These are phyloP conservation scores for Pyrenula massariospora DNA, from an alignment of 495 filamentous ascomycete genomes.

Conservation along the genomic window DNA sequence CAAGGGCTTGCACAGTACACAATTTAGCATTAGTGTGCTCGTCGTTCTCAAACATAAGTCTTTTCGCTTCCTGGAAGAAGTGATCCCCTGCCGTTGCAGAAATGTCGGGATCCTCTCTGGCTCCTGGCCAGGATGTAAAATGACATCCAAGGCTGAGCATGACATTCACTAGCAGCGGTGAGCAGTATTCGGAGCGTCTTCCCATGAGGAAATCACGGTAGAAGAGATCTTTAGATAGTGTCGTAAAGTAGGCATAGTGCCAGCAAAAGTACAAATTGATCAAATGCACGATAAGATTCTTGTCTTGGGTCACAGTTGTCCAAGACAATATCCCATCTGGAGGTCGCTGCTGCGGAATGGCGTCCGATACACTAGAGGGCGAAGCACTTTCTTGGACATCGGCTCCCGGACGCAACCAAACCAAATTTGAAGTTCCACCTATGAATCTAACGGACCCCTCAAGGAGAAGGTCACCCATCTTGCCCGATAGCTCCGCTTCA, in stretches of 20 bases:
- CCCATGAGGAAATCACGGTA: conserved; percentile 74
- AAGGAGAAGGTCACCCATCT: conserved; percentile 86
- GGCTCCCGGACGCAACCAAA: conserved; percentile 55
- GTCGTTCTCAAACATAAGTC: conserved; percentile 79
- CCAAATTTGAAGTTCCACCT: conserved; percentile 87
- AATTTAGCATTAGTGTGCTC: conserved; percentile 84
- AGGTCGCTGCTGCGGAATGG: conserved; percentile 26
- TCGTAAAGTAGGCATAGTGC: conserved; percentile 97
- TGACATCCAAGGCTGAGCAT: conserved; percentile 96
- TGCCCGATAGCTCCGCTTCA: conserved; percentile 77
- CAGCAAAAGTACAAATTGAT: conserved; percentile 97
- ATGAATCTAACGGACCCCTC: conserved; percentile 89
- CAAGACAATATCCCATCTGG: conserved; percentile 58
- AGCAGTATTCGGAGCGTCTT: conserved; percentile 60
- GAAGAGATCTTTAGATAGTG: conserved; percentile 80
- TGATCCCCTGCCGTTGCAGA: conserved; percentile 87
- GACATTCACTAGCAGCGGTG: conserved; percentile 80
- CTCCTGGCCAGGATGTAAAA: conserved; percentile 68
- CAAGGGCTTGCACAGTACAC: conserved; percentile 90
- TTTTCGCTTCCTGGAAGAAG: conserved; percentile 92
- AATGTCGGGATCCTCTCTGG: conserved; percentile 56
- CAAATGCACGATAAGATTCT: conserved; percentile 70
- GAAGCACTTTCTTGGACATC: conserved; percentile 36
- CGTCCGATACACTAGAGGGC: conserved; percentile 16
- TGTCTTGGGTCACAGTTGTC: conserved; percentile 76